These are phyloP conservation scores for Microbotryum scabiosae DNA, from an alignment of 1,284 basidiomycete species.

Conservation along the genomic window DNA sequence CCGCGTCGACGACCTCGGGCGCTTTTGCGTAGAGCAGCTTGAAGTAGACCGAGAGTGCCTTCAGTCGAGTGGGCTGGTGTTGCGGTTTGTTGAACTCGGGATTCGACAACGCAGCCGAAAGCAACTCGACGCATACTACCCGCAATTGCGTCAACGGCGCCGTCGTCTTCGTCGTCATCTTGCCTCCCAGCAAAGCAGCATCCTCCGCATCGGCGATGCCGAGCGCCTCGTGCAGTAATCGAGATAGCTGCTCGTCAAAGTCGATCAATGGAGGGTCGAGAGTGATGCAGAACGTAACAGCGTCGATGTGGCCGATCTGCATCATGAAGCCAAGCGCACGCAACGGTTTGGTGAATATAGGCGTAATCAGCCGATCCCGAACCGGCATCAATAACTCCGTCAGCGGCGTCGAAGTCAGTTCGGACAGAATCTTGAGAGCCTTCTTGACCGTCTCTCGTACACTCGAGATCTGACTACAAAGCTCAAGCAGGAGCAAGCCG, in stretches of 20 bases:
- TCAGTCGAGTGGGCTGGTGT: constrained; percentile 58
- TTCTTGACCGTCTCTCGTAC: constrained; percentile 78
- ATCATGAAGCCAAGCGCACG: constrained; percentile 89
- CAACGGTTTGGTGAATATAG: constrained; percentile 94
- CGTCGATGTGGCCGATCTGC: constrained; percentile 98
- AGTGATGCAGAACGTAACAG: constrained; percentile 73
- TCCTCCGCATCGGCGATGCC: constrained; percentile 96
- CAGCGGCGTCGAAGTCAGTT: constrained; percentile 62
- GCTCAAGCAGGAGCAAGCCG: constrained; percentile 80
- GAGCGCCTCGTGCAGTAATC: constrained; percentile 86
- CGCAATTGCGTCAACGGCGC: constrained; percentile 82
- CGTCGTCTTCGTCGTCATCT: constrained; percentile 63
- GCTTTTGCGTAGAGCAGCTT: constrained; percentile 93
- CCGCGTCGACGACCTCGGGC: constrained; percentile 90
- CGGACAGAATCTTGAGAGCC: constrained; percentile 71
- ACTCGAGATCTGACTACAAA: constrained; percentile 76
- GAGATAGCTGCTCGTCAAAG: constrained; percentile 53
- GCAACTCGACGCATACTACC: constrained; percentile 87
- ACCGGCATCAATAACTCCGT: constrained; percentile 75
- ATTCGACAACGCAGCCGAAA: constrained; percentile 89
- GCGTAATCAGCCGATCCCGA: constrained; percentile 75
- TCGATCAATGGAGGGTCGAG: constrained; percentile 43
- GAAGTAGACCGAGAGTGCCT: constrained; percentile 76
- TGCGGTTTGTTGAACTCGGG: constrained; percentile 83
- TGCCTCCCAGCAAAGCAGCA: constrained; percentile 59